Evolutionary conservation across 2,329 filamentous ascomycete genomes (phyloP), one percentile per base, ranked within the genome.

Genomic region (Chaetomium sp.): DNA sequence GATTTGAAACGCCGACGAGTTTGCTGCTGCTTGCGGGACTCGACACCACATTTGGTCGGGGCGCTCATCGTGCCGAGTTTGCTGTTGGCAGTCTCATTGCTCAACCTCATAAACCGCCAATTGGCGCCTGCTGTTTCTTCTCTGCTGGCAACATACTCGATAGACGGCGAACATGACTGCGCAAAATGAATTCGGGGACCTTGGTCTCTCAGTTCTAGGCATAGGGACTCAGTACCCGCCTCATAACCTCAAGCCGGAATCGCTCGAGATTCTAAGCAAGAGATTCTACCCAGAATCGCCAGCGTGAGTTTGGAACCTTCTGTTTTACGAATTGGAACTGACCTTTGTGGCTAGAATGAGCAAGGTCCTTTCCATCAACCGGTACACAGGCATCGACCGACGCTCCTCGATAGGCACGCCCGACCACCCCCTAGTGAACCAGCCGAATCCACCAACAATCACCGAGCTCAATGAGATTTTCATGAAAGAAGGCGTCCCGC

Each of bases 341-440:
- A 55, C 63, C 25, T 53, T 45, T 8, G 21, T 29, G 68, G 4
- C 16, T 68, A 89, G 85, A 38, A 86, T 89, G 82, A 79, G 80
- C 66, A 89, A 89, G 72, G 82, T 89, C 29, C 80, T 87, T 62
- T 78, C 81, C 19, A 88, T 89, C 73, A 90, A 89, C 75, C 79
- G 81, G 63, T 88, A 81, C 70, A 90, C 87, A 1, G 87, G 87
- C 65, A 89, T 89, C 65, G 86, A 88, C 59, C 77, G 79, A 35
- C 83, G 87, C 60, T 87, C 86, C 13, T 87, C 86, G 13, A 82
- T 90, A 69, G 87, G 86, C 64, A 82, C 80, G 3, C 81, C 83
- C 12, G 83, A 87, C 64, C 86, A 89, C 71, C 85, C 85, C 0
- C 68, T 87, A 35, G 86, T 87, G 35, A 90, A 89, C 74, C 78